phyloP scores from a whole-genome alignment of 2,329 filamentous ascomycete species.

The Coleophoma crateriformis region DNA sequence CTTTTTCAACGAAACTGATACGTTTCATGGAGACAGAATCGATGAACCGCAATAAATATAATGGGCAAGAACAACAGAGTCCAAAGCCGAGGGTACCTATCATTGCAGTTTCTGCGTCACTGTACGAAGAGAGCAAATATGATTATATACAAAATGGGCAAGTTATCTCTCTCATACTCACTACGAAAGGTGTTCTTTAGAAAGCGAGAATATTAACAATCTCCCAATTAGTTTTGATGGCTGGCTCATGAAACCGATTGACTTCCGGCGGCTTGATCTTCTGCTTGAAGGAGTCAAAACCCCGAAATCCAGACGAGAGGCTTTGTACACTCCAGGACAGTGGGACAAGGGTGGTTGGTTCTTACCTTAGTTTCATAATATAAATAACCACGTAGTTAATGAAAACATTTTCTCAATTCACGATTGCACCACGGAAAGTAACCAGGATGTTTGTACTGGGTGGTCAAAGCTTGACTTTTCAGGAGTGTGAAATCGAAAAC shows the following conservation, averaged over 20 bases:
- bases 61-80: background rate
- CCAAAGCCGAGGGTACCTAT: constrained; percentile 12
- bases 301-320: background rate
- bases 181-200: background rate
- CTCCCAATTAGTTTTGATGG: background rate
- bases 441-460: too few relatives aligned
- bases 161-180: background rate
- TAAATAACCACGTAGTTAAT: too few relatives aligned
- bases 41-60: background rate
- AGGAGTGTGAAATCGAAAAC: too few relatives aligned
- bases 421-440: too few relatives aligned
- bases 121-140: constrained; percentile 13
- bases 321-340: background rate
- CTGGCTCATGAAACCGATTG: background rate
- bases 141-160: constrained; percentile 20
- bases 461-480: too few relatives aligned
- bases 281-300: background rate
- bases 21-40: constrained; percentile 13
- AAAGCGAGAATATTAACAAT: background rate
- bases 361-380: background rate
- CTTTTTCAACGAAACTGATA: constrained; percentile 15
- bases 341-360: constrained; percentile 1
- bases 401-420: too few relatives aligned
- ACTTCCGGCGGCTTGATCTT: background rate
- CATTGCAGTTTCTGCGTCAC: constrained; percentile 15